Percentiles rank a stretch among this genome's conserved stretches.
phyloP scores from a whole-genome alignment of 257 asterid species.

The Solanum sparsipilum region DNA sequence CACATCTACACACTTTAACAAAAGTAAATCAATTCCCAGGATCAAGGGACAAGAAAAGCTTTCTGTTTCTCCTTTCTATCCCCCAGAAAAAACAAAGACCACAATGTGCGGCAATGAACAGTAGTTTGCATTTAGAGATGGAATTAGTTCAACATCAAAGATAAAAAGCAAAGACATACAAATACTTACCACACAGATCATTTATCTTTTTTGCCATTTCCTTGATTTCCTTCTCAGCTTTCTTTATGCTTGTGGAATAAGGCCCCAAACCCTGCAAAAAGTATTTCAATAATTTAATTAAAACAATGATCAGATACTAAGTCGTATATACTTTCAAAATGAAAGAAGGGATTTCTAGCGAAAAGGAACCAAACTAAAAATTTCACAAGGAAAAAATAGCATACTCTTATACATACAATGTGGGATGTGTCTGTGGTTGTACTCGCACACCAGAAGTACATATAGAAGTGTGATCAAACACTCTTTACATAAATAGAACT shows the following conservation, averaged over 20 bases:
- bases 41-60: neutral
- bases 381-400: neutral
- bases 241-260: slow-evolving; percentile 70
- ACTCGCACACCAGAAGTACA: neutral
- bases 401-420: neutral
- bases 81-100: neutral
- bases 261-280: slow-evolving; percentile 78
- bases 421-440: neutral
- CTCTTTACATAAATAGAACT: neutral
- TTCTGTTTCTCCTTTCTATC: neutral
- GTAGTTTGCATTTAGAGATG: neutral
- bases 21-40: neutral
- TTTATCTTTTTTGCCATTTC: slow-evolving; percentile 85
- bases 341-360: neutral
- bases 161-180: neutral
- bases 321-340: neutral
- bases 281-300: neutral
- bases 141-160: neutral
- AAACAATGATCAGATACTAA: neutral
- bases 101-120: neutral
- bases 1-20: neutral
- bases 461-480: neutral
- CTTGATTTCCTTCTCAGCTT: slow-evolving; percentile 75
- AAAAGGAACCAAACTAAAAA: neutral
- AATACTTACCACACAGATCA: slow-evolving; percentile 64